phyloP scores from a whole-genome alignment of 2,329 filamentous ascomycete genomes.

The Paramyrothecium roridum region DNA sequence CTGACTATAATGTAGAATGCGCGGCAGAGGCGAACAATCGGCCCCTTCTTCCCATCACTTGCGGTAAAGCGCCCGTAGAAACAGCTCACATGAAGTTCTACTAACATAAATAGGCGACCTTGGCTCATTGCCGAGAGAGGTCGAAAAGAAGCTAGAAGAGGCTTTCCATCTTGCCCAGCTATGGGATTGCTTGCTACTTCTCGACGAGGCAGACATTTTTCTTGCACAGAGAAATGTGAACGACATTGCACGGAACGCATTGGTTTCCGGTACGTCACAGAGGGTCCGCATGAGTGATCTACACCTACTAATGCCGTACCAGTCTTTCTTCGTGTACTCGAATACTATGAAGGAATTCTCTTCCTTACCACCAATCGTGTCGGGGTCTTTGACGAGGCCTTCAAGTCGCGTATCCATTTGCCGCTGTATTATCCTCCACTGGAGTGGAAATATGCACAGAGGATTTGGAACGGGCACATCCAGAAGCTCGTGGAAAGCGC shows the following conservation, averaged over 20 bases:
- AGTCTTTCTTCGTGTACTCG: constrained; percentile 35
- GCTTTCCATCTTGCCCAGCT: constrained; percentile 13
- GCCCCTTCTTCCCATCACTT: constrained; percentile 16
- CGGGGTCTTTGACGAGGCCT: constrained; percentile 38
- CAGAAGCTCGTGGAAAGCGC: no score
- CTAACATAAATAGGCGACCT: constrained; percentile 9
- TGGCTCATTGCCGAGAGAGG: constrained; percentile 8
- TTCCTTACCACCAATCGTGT: constrained; percentile 43
- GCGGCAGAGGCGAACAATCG: constrained; percentile 8
- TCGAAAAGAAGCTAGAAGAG: constrained; percentile 10
- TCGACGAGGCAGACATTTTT: constrained; percentile 18
- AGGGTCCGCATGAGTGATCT: neutral
- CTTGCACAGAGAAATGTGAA: constrained; percentile 7
- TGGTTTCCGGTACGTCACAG: constrained; percentile 11
- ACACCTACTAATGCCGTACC: no score
- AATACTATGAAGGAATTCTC: constrained; percentile 37
- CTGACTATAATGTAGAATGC: constrained; percentile 2
- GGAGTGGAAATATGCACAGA: no score
- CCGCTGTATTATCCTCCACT: constrained; percentile 27
- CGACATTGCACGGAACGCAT: constrained; percentile 14
- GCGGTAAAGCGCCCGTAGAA: no score
- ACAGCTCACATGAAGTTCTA: no score
- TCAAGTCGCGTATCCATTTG: constrained; percentile 34
- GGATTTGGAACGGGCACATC: no score
- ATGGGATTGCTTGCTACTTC: constrained; percentile 17